Evolutionary conservation across 257 asterid genomes (phyloP).

Genomic region (Solanum raphanifolium): DNA sequence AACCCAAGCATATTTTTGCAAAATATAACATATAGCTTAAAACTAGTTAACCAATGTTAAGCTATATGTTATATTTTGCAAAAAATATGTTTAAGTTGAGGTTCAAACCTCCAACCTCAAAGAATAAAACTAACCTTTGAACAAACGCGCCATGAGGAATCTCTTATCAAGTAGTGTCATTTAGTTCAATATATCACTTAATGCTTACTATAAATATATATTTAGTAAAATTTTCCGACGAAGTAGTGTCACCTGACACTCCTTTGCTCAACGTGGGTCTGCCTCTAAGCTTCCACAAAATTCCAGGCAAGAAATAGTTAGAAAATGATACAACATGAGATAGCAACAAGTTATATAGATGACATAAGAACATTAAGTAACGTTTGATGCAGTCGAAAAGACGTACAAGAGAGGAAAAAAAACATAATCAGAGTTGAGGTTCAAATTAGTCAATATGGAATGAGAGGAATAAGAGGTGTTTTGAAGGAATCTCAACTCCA

Average conservation of each 20-base stretch:
- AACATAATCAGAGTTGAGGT: not conserved
- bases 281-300: not conserved
- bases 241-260: not conserved
- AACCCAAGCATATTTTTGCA: not conserved
- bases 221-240: not conserved
- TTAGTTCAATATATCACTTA: not conserved
- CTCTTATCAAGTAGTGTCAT: not conserved
- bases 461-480: not conserved
- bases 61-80: not conserved
- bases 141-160: not conserved
- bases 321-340: not conserved
- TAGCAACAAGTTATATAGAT: not conserved
- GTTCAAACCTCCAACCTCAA: not conserved
- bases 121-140: not conserved
- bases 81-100: not conserved
- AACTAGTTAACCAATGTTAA: not conserved
- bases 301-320: not conserved
- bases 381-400: not conserved
- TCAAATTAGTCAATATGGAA: not conserved
- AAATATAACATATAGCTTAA: not conserved
- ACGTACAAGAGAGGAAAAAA: not conserved
- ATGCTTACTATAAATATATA: not conserved
- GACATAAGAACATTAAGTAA: not conserved
- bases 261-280: not conserved
- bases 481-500: not conserved